Percentiles rank a stretch among this genome's conserved stretches.
Conservation (phyloP, 148 eudicot genomes). For the Amaranthus hypochondriacus region DNA sequence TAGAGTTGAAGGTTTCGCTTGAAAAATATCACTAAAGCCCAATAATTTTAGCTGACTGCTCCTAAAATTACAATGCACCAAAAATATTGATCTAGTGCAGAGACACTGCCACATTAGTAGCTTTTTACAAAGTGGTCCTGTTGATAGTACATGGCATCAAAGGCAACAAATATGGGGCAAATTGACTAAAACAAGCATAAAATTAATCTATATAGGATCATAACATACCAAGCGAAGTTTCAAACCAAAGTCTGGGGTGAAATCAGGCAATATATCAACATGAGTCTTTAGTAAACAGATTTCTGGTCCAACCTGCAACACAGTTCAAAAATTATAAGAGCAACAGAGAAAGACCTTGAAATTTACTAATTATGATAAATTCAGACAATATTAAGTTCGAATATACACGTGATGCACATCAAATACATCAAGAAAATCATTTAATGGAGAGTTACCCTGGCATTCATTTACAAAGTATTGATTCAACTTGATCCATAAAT, state of each 20-base stretch:
- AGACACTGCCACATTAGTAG: background rate
- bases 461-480: background rate
- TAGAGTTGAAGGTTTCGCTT: too few species aligned
- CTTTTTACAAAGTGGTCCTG: background rate
- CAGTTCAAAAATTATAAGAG: background rate
- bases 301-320: conserved; percentile 77
- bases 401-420: background rate
- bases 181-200: background rate
- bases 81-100: too few species aligned
- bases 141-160: background rate
- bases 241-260: conserved; percentile 79
- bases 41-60: too few species aligned
- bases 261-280: conserved; percentile 92
- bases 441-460: background rate
- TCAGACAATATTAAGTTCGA: background rate
- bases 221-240: conserved; percentile 65
- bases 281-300: conserved; percentile 89
- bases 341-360: background rate
- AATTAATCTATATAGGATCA: conserved; percentile 5
- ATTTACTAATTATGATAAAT: background rate
- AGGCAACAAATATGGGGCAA: background rate
- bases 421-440: background rate
- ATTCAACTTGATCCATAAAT: background rate
- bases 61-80: too few species aligned
- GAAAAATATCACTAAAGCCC: too few species aligned